These are phyloP conservation scores for Microascus cirrosus DNA, from an alignment of 2,329 filamentous ascomycete species.

Conservation along the genomic window DNA sequence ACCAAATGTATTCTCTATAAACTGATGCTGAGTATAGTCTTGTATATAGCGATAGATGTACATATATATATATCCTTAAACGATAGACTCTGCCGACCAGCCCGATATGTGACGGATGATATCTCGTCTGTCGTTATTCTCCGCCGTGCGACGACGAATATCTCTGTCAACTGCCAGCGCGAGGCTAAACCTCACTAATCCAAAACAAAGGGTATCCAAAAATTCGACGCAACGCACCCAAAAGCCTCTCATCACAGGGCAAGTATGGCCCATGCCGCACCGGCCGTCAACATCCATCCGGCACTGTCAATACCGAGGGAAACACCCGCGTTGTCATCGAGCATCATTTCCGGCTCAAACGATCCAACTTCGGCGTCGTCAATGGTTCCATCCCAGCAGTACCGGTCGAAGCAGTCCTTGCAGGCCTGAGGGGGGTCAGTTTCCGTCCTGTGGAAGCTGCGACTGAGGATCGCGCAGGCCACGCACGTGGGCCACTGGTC, in stretches of 20 bases:
- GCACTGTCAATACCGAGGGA: not conserved
- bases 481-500: constrained; percentile 70
- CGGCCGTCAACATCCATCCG: not conserved
- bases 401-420: constrained; percentile 61
- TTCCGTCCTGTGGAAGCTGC: constrained; percentile 62
- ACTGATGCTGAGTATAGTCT: not conserved
- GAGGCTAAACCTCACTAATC: not conserved
- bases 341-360: constrained; percentile 5
- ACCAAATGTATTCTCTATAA: too few relatives aligned
- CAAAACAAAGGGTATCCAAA: not conserved
- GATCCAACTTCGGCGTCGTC: not conserved
- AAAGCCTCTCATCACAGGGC: not conserved
- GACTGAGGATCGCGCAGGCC: constrained; percentile 72
- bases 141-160: not conserved
- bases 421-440: constrained; percentile 62
- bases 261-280: not conserved
- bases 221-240: not conserved
- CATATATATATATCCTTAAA: not conserved
- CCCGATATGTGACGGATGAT: not conserved
- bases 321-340: not conserved
- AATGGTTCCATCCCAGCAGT: constrained; percentile 84
- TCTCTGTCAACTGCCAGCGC: not conserved
- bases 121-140: not conserved
- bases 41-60: not conserved
- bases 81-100: not conserved